Conservation (phyloP, 1,139 yeast species). For the Kurtzmaniella quercitrusa region DNA sequence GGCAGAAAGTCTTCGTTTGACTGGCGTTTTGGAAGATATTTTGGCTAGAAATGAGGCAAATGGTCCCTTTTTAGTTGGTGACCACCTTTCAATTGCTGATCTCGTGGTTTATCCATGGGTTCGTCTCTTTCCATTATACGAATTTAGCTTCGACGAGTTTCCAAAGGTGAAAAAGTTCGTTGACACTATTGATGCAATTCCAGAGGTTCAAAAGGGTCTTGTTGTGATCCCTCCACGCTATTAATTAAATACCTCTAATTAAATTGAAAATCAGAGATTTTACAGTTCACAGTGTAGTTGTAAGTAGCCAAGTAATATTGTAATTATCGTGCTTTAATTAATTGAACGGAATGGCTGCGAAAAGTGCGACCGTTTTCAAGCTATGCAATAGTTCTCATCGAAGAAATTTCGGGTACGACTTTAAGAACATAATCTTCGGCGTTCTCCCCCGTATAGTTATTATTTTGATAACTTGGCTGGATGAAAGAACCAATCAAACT, state of each 20-base stretch:
- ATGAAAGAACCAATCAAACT: slow-evolving; percentile 33
- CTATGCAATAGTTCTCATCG: slow-evolving; percentile 9
- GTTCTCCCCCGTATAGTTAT: slow-evolving; percentile 58
- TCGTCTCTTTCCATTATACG: slow-evolving; percentile 13
- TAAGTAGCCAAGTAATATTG: too few species aligned
- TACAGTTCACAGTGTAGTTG: too few species aligned
- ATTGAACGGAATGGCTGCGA: slow-evolving; percentile 1
- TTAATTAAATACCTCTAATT: slow-evolving; percentile 3
- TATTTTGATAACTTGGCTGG: slow-evolving; percentile 55
- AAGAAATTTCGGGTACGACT: slow-evolving; percentile 14
- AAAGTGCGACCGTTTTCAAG: not conserved
- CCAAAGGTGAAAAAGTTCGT: slow-evolving; percentile 46
- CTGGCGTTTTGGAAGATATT: slow-evolving; percentile 49
- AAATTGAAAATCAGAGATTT: too few species aligned
- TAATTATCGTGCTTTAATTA: too few species aligned
- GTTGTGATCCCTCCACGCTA: slow-evolving; percentile 6
- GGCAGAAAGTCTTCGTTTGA: slow-evolving; percentile 49
- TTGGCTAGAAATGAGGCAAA: slow-evolving; percentile 33
- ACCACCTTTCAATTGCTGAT: slow-evolving; percentile 53
- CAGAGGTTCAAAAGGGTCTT: slow-evolving; percentile 35
- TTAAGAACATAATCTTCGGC: slow-evolving; percentile 21
- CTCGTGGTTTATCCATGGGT: slow-evolving; percentile 43
- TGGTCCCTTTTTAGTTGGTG: slow-evolving; percentile 52
- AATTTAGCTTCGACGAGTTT: slow-evolving; percentile 36
- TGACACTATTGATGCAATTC: slow-evolving; percentile 30